A percentile compares a stretch with the other conserved stretches of the same genome.
phyloP scores from a whole-genome alignment of 495 filamentous ascomycete genomes.

The Penicillium canescens region DNA sequence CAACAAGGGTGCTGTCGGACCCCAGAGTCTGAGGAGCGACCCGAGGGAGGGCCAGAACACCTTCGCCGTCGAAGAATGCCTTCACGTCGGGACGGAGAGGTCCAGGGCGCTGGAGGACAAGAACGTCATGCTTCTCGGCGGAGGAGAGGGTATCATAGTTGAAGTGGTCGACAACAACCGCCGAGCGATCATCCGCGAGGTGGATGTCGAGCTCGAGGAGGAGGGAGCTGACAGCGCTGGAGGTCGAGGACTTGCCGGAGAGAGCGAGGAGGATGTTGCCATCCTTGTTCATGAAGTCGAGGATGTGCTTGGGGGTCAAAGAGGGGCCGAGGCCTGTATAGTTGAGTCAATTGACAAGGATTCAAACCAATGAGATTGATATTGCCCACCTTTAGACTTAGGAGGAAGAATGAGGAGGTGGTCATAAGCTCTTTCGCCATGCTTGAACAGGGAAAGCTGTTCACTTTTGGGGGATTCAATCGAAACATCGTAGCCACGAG shows the following conservation, averaged over 20 bases:
- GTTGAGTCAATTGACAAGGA: constrained; percentile 28
- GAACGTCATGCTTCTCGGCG: constrained; percentile 82
- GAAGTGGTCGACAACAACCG: constrained; percentile 91
- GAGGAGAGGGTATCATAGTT: constrained; percentile 80
- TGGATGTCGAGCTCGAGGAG: constrained; percentile 91
- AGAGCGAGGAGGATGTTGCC: constrained; percentile 94
- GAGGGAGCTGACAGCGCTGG: constrained; percentile 77
- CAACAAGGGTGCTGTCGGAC: constrained; percentile 67
- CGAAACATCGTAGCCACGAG: constrained; percentile 74
- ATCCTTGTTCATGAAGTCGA: constrained; percentile 86
- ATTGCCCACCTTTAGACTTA: constrained; percentile 76
- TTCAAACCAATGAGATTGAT: not conserved
- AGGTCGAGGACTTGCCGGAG: constrained; percentile 68
- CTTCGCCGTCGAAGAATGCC: constrained; percentile 73
- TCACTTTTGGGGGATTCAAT: constrained; percentile 88
- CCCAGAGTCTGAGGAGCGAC: constrained; percentile 81
- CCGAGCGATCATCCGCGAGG: constrained; percentile 79
- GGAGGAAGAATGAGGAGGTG: constrained; percentile 85
- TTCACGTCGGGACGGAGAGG: constrained; percentile 66
- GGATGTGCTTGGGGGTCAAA: constrained; percentile 79
- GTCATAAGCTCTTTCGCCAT: constrained; percentile 87
- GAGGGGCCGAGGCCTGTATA: constrained; percentile 76
- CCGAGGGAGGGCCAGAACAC: constrained; percentile 76
- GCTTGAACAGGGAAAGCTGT: constrained; percentile 75
- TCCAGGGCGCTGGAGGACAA: constrained; percentile 68